Evolutionary conservation across 306 rosid genomes (phyloP), one percentile per base, ranked within the genome.

Genomic region (Gastrolobium bilobum): DNA sequence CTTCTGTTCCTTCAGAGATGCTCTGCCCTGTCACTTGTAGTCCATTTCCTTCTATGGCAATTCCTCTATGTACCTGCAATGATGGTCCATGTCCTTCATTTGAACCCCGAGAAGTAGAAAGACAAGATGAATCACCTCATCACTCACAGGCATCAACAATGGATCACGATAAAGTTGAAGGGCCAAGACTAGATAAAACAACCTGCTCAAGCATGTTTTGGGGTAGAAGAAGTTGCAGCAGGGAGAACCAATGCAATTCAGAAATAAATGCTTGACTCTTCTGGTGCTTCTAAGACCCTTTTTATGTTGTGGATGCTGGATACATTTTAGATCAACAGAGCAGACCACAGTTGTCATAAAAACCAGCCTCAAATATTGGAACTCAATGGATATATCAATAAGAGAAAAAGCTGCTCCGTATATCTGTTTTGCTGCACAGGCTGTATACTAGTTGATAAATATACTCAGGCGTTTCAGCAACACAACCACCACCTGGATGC

Each of bases 191-290:
- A 56, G 99, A 89, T 53, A 91, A 87, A 80, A 88, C 93, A 65
- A 93, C 89, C 64, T 96, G 99, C 60, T 96, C 99, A 62, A 88
- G 86, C 91, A 90, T 96, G 97, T 91, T 96, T 50, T 96, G 99
- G 98, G 87, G 94, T 63, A 91, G 94, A 83, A 93, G 98, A 89
- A 93, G 97, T 86, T 93, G 94, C 90, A 96, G 93, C 91, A 84
- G 98, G 76, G 98, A 96, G 90, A 80, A 96, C 84, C 99, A 87
- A 70, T 96, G 99, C 94, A 96, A 93, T 79, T 92, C 98, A 11
- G 97, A 96, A 76, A 96, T 93, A 82, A 96, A 93, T 73, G 90
- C 98, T 54, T 93, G 88, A 93, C 71, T 3, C 5, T 26, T 43
- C 58, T 34, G 50, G 73, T 79, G 75, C 64, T 39, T 56, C 37